Evolutionary conservation across 495 filamentous ascomycete genomes (phyloP).

Genomic region (Podospora bellae-mahoneyi): DNA sequence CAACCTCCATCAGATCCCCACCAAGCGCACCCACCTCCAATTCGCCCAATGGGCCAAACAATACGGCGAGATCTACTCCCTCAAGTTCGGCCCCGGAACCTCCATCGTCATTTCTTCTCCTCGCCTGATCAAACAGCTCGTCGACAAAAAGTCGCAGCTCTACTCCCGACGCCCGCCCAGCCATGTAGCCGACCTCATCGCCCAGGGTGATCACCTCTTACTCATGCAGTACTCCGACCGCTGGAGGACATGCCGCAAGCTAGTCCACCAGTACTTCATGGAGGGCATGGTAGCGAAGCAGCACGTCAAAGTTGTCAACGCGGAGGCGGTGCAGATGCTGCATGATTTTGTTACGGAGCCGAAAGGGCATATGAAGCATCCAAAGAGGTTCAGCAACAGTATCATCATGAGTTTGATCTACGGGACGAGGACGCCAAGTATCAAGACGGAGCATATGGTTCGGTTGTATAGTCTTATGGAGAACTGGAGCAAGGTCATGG

Average conservation of each 20-base stretch:
- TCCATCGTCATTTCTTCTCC: constrained; percentile 29
- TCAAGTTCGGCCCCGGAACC: constrained; percentile 32
- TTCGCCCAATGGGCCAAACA: constrained; percentile 32
- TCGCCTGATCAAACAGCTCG: constrained; percentile 27
- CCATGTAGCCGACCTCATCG: constrained; percentile 44
- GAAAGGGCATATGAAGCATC: constrained; percentile 43
- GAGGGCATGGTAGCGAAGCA: constrained; percentile 43
- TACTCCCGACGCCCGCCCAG: constrained; percentile 44
- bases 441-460: constrained; percentile 31
- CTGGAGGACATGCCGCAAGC: constrained; percentile 42
- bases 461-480: constrained; percentile 48
- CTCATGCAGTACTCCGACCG: constrained; percentile 41
- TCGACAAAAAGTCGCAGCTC: constrained; percentile 32
- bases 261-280: constrained; percentile 41
- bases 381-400: constrained; percentile 47
- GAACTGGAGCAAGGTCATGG: constrained; percentile 47
- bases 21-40: constrained; percentile 22
- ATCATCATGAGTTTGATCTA: constrained; percentile 44
- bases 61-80: constrained; percentile 34
- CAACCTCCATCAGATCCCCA: constrained; percentile 34
- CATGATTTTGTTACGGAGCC: constrained; percentile 41
- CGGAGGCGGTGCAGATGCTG: constrained; percentile 48
- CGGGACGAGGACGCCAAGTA: constrained; percentile 40
- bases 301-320: constrained; percentile 43
- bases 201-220: constrained; percentile 42